phyloP scores from a whole-genome alignment of 2,329 filamentous ascomycete species.

The Pseudocercospora vitis region DNA sequence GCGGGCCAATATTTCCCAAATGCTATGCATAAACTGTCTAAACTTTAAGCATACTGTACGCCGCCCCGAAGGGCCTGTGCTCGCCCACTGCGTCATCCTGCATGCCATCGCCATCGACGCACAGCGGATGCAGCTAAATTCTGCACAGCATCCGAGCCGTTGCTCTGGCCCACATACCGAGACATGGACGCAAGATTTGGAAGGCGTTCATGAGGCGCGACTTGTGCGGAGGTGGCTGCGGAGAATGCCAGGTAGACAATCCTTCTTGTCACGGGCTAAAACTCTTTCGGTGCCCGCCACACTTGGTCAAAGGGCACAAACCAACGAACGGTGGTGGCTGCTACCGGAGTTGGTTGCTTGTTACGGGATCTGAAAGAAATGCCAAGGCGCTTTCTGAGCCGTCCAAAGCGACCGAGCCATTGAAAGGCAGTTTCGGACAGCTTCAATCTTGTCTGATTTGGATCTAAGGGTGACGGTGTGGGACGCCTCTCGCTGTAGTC shows the following conservation, averaged over 20 bases:
- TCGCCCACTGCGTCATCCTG: not conserved
- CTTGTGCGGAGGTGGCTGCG: conserved; percentile 7
- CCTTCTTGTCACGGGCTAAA: not conserved
- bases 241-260: not conserved
- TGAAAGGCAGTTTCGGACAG: not conserved
- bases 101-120: not conserved
- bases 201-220: not conserved
- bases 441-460: not conserved
- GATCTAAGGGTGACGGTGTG: conserved; percentile 2
- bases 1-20: not conserved
- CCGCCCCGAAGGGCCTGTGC: not conserved
- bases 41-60: conserved; percentile 1
- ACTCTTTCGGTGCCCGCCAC: too few species aligned
- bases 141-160: conserved; percentile 3
- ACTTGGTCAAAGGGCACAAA: too few species aligned
- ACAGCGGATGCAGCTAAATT: not conserved
- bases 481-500: conserved; percentile 4
- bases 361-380: not conserved
- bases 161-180: not conserved
- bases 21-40: conserved; percentile 1
- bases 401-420: conserved; percentile 9
- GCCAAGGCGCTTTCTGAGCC: conserved; percentile 6
- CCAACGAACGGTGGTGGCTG: not conserved
- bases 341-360: not conserved
- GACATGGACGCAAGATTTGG: not conserved